Base-by-base conservation (phyloP, 805 yeast genomes). In the Danielia oregonensis region DNA sequence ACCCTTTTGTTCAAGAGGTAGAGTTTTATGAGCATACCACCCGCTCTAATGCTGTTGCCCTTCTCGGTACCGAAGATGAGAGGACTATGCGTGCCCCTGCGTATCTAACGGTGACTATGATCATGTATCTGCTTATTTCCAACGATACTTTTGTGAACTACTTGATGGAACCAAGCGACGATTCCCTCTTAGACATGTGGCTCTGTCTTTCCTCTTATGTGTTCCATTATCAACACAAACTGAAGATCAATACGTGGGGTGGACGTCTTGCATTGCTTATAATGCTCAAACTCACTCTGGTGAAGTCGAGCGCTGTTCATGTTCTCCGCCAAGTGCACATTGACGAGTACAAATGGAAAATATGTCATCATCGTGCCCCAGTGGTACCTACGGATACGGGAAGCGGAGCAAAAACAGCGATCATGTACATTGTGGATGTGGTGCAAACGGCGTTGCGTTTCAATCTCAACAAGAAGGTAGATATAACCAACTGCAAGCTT, bases 311-410 rank as follows among this genome's bases (percentile, higher is more conserved):
- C 6, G 24, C 26, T 9, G 15, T 43, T 27, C 16, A 21, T 1
- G n/a, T 13, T 6, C 36, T 36, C 6, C 32, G 41, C 4, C 33
- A 29, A 5, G 36, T 31, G 14, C 32, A 27, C 15, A 52, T 55
- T 35, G 56, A 68, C 32, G 72, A 66, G 36, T 55, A 54, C 48
- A 56, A 57, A 34, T 68, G 70, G 68, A 68, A 67, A 42, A 44
- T 67, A 26, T 63, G 68, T 23, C 74, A 65, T 37, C 72, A 68
- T 35, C 53, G 49, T 32, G 34, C 43, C 10, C 71, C 72, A 2
- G 33, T 59, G 8, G 43, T 68, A 3, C 67, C 68, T 9, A 40
- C 32, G 17, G 37, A 33, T 17, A 26, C 30, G 13, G 24, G 16
- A 18, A 26, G 29, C 15, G 39, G 37, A 5, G 24, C 38, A 9